phyloP scores from a whole-genome alignment of 257 asterid species.

The Fraxinus americana region DNA sequence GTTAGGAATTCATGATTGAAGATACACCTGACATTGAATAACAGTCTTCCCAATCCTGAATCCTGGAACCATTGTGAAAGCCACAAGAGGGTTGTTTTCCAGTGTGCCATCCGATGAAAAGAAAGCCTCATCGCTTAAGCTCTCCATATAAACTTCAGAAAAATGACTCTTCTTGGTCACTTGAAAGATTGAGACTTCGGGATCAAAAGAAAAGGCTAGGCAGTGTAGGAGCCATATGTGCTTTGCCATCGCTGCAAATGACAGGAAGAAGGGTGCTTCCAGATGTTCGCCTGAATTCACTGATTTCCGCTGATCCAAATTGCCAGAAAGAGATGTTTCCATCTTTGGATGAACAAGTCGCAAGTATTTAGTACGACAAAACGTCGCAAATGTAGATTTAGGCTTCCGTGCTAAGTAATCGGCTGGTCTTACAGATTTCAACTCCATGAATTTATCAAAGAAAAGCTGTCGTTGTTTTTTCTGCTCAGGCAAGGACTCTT shows the following conservation, averaged over 20 bases:
- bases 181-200: conserved; percentile 55
- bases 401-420: conserved; percentile 82
- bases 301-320: conserved; percentile 46
- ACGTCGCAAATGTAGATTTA: conserved; percentile 59
- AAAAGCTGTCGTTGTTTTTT: conserved; percentile 30
- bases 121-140: conserved; percentile 71
- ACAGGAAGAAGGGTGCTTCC: conserved; percentile 53
- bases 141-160: conserved; percentile 83
- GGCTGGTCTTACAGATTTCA: conserved; percentile 49
- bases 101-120: conserved; percentile 26
- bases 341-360: conserved; percentile 61
- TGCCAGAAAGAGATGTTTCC: conserved; percentile 71
- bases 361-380: conserved; percentile 57
- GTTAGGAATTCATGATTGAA: conserved; percentile 27
- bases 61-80: conserved; percentile 75
- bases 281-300: conserved; percentile 59
- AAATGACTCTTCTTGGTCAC: conserved; percentile 53
- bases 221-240: conserved; percentile 83
- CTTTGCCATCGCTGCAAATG: conserved; percentile 74
- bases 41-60: conserved; percentile 58
- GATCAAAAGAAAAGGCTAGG: conserved; percentile 61
- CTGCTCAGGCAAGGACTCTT: conserved; percentile 24
- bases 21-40: conserved; percentile 72
- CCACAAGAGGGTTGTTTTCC: conserved; percentile 60
- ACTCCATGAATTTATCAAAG: conserved; percentile 56